Evolutionary conservation across 2,329 filamentous ascomycete genomes (phyloP).

Genomic region (Sordariomycetes sp.): DNA sequence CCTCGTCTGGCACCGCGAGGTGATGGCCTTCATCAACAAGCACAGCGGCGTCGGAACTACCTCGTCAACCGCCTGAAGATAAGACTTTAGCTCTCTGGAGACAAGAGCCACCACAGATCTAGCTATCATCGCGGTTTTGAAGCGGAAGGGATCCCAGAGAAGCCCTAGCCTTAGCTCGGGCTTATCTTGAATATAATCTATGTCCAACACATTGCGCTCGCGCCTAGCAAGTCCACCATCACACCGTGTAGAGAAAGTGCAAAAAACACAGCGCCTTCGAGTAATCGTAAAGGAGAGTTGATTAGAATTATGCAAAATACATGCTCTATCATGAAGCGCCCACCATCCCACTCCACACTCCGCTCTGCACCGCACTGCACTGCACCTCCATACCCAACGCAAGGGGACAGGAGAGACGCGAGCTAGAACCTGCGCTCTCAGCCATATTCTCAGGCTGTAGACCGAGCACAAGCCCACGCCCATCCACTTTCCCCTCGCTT

Average conservation of each 20-base stretch:
- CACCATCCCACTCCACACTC: neutral
- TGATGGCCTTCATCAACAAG: slow-evolving; percentile 67
- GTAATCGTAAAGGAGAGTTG: slow-evolving; percentile 9
- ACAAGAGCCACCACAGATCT: too few species aligned
- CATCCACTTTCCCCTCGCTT: neutral
- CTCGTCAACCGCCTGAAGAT: neutral
- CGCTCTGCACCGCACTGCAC: neutral
- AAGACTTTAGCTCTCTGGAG: neutral
- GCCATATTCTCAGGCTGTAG: too few species aligned
- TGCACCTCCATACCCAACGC: neutral
- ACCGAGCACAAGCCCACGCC: too few species aligned
- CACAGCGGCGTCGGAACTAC: slow-evolving; percentile 33
- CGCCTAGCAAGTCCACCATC: too few species aligned
- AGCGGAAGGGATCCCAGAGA: neutral
- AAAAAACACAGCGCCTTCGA: neutral
- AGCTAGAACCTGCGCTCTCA: too few species aligned
- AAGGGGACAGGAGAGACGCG: neutral
- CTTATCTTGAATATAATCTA: neutral
- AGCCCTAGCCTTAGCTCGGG: too few species aligned
- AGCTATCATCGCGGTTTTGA: too few species aligned
- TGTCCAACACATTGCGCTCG: too few species aligned
- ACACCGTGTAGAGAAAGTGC: too few species aligned
- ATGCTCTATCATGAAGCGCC: slow-evolving; percentile 17
- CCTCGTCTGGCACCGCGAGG: slow-evolving; percentile 79
- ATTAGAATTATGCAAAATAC: slow-evolving; percentile 17